Conservation (phyloP, 495 filamentous ascomycete species). For the Penicillium steckii region DNA sequence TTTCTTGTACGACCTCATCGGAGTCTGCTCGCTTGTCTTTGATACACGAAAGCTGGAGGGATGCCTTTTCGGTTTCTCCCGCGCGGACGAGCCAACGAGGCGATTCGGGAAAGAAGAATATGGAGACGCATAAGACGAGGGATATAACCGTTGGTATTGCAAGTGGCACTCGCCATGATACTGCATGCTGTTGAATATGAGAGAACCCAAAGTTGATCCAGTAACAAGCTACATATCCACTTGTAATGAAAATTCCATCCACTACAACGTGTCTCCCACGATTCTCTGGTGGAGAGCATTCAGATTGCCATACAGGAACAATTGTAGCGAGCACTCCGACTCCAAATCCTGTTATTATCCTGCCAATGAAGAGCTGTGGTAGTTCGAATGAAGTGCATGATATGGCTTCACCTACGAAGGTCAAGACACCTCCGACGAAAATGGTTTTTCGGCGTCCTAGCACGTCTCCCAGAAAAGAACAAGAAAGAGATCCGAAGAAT, state of each 20-base stretch:
- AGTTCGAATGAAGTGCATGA: slow-evolving; percentile 47
- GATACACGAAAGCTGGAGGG: slow-evolving; percentile 26
- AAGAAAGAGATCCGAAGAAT: slow-evolving; percentile 39
- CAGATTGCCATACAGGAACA: slow-evolving; percentile 51
- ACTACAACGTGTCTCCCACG: slow-evolving; percentile 36
- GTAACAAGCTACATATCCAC: slow-evolving; percentile 38
- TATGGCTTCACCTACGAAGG: slow-evolving; percentile 49
- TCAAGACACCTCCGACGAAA: slow-evolving; percentile 47
- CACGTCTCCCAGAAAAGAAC: slow-evolving; percentile 42
- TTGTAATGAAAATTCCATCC: slow-evolving; percentile 50
- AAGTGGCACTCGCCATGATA: slow-evolving; percentile 48
- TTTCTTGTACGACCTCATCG: slow-evolving; percentile 25
- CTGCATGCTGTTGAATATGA: slow-evolving; percentile 31
- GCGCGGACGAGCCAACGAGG: slow-evolving; percentile 58
- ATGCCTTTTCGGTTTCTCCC: slow-evolving; percentile 52
- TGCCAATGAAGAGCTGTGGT: slow-evolving; percentile 37
- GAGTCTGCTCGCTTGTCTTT: slow-evolving; percentile 20
- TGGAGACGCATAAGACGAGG: slow-evolving; percentile 53
- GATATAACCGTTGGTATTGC: slow-evolving; percentile 59
- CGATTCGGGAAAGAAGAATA: slow-evolving; percentile 61
- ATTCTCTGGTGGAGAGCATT: slow-evolving; percentile 37
- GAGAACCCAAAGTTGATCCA: slow-evolving; percentile 45
- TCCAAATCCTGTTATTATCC: slow-evolving; percentile 44
- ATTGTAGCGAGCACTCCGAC: slow-evolving; percentile 43
- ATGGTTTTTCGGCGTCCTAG: slow-evolving; percentile 57